Evolutionary conservation across 495 filamentous ascomycete species (phyloP).

Genomic region (Hypoxylon perforatum): DNA sequence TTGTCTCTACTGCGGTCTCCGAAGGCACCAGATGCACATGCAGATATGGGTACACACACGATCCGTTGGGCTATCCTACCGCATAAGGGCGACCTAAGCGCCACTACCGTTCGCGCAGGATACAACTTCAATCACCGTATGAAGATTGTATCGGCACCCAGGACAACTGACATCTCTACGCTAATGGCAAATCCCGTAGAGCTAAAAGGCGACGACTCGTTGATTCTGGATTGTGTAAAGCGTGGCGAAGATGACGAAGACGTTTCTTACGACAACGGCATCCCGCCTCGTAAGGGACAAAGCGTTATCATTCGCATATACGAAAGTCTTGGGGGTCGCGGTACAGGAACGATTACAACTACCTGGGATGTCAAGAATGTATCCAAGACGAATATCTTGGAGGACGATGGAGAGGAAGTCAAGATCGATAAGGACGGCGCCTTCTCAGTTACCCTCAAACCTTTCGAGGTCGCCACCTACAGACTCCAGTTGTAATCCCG

Average conservation of each 20-base stretch:
- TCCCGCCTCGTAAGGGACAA: constrained; percentile 73
- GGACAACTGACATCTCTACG: constrained; percentile 45
- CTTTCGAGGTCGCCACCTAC: constrained; percentile 92
- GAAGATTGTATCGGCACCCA: constrained; percentile 55
- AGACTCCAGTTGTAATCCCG: constrained; percentile 71
- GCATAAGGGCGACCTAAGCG: constrained; percentile 75
- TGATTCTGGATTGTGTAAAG: constrained; percentile 87
- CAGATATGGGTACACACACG: constrained; percentile 92
- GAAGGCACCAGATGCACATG: constrained; percentile 96
- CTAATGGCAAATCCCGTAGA: constrained; percentile 61
- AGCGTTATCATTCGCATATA: constrained; percentile 88
- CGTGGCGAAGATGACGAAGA: constrained; percentile 96
- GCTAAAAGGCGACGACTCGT: constrained; percentile 65
- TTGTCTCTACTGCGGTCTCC: constrained; percentile 88
- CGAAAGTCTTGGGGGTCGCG: constrained; percentile 88
- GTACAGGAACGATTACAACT: constrained; percentile 72
- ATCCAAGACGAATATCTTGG: constrained; percentile 81
- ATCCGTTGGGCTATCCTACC: constrained; percentile 94
- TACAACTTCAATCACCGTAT: constrained; percentile 92
- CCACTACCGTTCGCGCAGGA: constrained; percentile 81
- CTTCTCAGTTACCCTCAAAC: constrained; percentile 74
- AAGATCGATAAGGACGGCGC: constrained; percentile 58
- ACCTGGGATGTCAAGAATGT: constrained; percentile 76
- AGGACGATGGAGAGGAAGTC: constrained; percentile 74
- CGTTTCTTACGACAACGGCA: constrained; percentile 73